A percentile compares a stretch with the other conserved stretches of the same genome.
phyloP scores from a whole-genome alignment of 805 yeast genomes.

The Wickerhamiella dianesei region DNA sequence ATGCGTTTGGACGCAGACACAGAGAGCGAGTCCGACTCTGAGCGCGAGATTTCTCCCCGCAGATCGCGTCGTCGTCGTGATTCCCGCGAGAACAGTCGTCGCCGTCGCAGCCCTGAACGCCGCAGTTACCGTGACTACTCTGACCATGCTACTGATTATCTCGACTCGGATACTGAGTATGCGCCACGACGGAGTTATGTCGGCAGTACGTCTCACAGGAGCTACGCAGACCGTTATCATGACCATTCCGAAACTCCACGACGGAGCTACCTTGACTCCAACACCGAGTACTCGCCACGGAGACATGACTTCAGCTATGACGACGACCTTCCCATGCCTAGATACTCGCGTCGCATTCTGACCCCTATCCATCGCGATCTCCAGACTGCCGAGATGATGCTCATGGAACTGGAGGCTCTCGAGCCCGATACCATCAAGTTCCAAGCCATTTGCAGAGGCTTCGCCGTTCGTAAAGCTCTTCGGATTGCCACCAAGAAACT shows the following conservation, averaged over 20 bases:
- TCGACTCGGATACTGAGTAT: neutral
- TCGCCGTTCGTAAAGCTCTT: neutral
- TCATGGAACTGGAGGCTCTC: conserved; percentile 21
- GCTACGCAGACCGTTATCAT: too few species aligned
- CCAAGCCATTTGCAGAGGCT: conserved; percentile 36
- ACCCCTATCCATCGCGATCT: neutral
- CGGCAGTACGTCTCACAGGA: too few species aligned
- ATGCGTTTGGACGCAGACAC: neutral
- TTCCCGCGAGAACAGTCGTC: neutral
- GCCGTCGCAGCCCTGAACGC: neutral
- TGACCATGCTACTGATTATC: neutral
- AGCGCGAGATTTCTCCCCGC: neutral
- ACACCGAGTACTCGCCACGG: neutral
- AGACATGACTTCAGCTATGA: neutral
- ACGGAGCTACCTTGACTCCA: neutral
- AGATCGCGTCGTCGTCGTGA: neutral
- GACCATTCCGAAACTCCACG: neutral
- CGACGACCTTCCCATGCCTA: neutral
- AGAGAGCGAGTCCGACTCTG: neutral
- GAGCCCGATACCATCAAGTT: conserved; percentile 34
- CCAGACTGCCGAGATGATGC: conserved; percentile 22
- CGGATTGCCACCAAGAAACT: neutral
- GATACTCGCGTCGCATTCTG: neutral
- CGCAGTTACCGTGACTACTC: neutral
- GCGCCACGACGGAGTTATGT: too few species aligned